Evolutionary conservation across 805 yeast genomes (phyloP), one percentile per base, ranked within the genome.

Genomic region (Candida qinlingensis): DNA sequence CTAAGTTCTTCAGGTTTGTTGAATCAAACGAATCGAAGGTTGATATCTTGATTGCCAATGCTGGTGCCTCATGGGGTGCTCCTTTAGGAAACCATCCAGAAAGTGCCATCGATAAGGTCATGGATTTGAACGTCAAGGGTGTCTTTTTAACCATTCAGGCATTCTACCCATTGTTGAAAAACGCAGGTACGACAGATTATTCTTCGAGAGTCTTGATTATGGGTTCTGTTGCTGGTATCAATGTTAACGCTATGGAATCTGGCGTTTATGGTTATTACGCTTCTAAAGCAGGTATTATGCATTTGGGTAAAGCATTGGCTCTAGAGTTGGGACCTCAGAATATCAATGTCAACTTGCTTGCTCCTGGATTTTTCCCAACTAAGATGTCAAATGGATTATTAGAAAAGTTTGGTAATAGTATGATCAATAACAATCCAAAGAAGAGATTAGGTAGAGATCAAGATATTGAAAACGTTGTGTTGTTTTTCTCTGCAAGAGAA

Each of bases 11-110:
- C 42, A 63, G 70, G 6, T 72, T 70, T 37, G 75, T 76, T 12
- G 51, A 63, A 12, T 75, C 76, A 28, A 62, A 64, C 13, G 65
- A 62, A 44, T 28, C 58, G 11, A 70, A 73, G 56, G 72, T 84
- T 36, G 80, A 85, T 63, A 81, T 85, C 51, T 71, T 85, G 53
- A 72, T 83, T 56, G 87, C 90, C 43, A 85, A 85, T 58, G 91
- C 92, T 6, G 92, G 92, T 31, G 89, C 90, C 7, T 67, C 84
- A 11, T 85, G 91, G 91, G 91, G 90, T 19, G 83, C 80, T 1
- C 77, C 77, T 10, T 64, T 85, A 43, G 80, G 72, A 37, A 66
- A 68, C 9, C 90, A 85, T 59, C 80, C 87, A 4, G 79, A 79
- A 30, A 51, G 66, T 4, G 88, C 87, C 2, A 63, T 85, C 54